Conservation (phyloP, 805 yeast species). For the Cyberlindnera maritima region DNA sequence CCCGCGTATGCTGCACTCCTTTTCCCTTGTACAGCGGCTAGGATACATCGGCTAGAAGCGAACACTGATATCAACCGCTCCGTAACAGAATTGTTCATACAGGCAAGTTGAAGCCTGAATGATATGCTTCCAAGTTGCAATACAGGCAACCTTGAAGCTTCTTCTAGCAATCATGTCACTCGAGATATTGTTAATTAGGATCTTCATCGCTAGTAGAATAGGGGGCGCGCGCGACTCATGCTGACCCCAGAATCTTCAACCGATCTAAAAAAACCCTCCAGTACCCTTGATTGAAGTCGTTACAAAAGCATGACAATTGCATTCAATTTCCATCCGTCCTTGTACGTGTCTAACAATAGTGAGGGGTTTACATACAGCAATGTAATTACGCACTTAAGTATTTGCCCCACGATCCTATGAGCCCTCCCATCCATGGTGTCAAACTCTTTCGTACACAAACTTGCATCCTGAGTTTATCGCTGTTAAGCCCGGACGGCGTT, state of each 20-base stretch:
- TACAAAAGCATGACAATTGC: neutral
- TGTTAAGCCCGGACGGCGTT: constrained; percentile 1
- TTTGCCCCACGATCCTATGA: too few species aligned
- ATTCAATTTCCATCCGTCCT: neutral
- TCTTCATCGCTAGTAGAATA: neutral
- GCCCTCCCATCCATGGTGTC: neutral
- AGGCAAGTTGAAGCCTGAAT: neutral
- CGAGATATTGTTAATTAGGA: too few species aligned
- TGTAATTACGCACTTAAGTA: too few species aligned
- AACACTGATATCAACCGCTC: neutral
- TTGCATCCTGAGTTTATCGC: neutral
- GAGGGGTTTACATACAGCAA: neutral
- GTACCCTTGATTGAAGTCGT: neutral
- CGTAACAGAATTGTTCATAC: too few species aligned
- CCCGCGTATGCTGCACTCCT: neutral
- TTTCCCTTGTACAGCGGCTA: too few species aligned
- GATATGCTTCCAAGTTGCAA: too few species aligned
- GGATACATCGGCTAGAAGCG: too few species aligned
- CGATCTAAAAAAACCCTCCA: too few species aligned
- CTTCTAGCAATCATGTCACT: too few species aligned
- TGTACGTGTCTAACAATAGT: neutral
- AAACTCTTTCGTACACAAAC: neutral
- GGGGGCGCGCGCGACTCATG: neutral
- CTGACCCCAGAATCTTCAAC: neutral
- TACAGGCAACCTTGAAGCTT: too few species aligned